A percentile compares a stretch with the other conserved stretches of the same genome.
phyloP scores from a whole-genome alignment of 192 early-diverging fungal species.

The Globomyces pollinis-pini region DNA sequence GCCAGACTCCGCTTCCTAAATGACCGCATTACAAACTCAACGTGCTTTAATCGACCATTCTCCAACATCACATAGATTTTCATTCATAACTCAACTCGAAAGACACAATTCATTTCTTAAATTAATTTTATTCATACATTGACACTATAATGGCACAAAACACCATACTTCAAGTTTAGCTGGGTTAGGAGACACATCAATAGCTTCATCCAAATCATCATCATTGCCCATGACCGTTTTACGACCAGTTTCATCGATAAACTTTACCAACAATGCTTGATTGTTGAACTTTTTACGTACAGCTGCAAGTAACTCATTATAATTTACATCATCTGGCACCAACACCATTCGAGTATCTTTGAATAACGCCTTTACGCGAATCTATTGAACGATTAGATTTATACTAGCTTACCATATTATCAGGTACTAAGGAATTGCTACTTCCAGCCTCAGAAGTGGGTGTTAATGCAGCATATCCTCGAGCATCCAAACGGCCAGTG shows the following conservation, averaged over 20 bases:
- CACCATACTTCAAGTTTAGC: conserved; percentile 3
- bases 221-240: conserved; percentile 5
- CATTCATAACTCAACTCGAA: too few relatives aligned
- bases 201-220: conserved; percentile 8
- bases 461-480: not conserved
- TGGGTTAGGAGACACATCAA: conserved; percentile 4
- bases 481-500: too few relatives aligned
- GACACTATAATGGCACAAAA: conserved; percentile 6
- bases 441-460: not conserved
- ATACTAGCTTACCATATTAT: conserved; percentile 1
- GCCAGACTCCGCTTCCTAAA: too few relatives aligned
- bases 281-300: conserved; percentile 52
- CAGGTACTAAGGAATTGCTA: not conserved
- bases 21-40: too few relatives aligned
- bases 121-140: too few relatives aligned
- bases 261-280: not conserved
- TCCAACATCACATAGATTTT: too few relatives aligned
- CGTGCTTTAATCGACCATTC: too few relatives aligned
- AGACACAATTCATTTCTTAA: too few relatives aligned
- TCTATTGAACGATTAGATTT: too few relatives aligned
- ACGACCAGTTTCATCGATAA: not conserved
- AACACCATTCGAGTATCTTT: conserved; percentile 52
- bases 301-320: conserved; percentile 38
- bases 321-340: conserved; percentile 37
- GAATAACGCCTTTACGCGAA: conserved; percentile 51